Evolutionary conservation across 331 rosid species (phyloP).

Genomic region (Spiraea crenata): DNA sequence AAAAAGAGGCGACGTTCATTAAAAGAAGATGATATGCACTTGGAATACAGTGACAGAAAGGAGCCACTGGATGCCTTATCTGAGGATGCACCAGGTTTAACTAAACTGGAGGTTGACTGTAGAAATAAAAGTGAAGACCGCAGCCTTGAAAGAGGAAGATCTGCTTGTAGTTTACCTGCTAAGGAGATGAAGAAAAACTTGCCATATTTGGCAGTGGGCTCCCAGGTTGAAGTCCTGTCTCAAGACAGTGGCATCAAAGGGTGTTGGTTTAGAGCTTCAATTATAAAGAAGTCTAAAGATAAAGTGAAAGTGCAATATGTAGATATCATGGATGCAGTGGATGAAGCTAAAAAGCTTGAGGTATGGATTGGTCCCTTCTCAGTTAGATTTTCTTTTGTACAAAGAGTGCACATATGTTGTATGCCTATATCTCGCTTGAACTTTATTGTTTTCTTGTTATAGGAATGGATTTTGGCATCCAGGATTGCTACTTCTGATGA

Average conservation of each 20-base stretch:
- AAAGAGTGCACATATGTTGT: neutral
- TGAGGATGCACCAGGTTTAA: slow-evolving; percentile 14
- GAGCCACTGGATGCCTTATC: slow-evolving; percentile 17
- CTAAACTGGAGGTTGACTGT: slow-evolving; percentile 11
- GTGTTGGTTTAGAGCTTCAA: slow-evolving; percentile 80
- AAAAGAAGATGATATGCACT: slow-evolving; percentile 19
- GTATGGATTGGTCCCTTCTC: slow-evolving; percentile 26
- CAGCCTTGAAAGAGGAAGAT: slow-evolving; percentile 18
- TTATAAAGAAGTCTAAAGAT: slow-evolving; percentile 54
- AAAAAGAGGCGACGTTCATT: slow-evolving; percentile 47
- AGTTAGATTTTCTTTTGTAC: neutral
- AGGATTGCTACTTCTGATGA: slow-evolving; percentile 52
- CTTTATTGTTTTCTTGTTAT: neutral
- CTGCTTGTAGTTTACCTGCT: slow-evolving; percentile 18
- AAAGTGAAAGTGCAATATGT: slow-evolving; percentile 79
- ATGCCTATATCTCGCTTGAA: neutral
- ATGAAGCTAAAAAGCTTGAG: slow-evolving; percentile 74
- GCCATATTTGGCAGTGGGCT: slow-evolving; percentile 45
- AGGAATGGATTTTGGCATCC: slow-evolving; percentile 88
- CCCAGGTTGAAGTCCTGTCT: slow-evolving; percentile 74
- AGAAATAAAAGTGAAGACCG: slow-evolving; percentile 25
- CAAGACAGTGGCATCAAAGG: slow-evolving; percentile 92
- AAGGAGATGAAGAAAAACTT: slow-evolving; percentile 29
- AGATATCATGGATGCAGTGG: slow-evolving; percentile 69
- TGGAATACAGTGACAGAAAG: slow-evolving; percentile 18